These are phyloP conservation scores for Gloeophyllum trabeum DNA, from an alignment of 768 basidiomycete genomes.

Conservation along the genomic window DNA sequence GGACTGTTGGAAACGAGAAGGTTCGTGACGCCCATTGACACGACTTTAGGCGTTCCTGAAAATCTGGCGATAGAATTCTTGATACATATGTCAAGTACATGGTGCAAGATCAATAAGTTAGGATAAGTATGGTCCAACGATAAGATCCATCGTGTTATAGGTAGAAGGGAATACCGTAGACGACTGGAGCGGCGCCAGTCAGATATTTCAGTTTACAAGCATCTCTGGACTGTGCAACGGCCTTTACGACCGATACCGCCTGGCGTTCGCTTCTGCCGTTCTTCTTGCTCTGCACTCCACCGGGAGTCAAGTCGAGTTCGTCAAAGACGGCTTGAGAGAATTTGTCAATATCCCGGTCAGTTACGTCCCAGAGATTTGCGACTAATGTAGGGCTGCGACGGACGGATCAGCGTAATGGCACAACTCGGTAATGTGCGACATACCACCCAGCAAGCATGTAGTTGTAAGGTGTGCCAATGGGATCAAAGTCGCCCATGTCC, in stretches of 20 bases:
- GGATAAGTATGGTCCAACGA: no score
- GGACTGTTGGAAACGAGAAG: no score
- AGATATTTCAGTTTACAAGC: conserved; percentile 85
- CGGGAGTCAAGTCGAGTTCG: conserved; percentile 41
- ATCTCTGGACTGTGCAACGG: conserved; percentile 71
- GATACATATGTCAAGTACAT: no score
- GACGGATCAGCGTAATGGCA: background rate
- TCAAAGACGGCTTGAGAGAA: conserved; percentile 79
- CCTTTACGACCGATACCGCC: conserved; percentile 48
- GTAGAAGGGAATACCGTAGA: conserved; percentile 94
- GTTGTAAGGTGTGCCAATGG: conserved; percentile 83
- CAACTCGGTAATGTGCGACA: conserved; percentile 20
- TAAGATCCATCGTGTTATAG: conserved; percentile 21
- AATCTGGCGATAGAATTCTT: no score
- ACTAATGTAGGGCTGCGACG: conserved; percentile 65
- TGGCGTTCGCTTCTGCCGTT: conserved; percentile 9
- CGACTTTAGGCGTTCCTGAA: no score
- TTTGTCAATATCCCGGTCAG: conserved; percentile 94
- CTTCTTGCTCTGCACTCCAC: conserved; percentile 12
- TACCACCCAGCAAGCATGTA: conserved; percentile 98
- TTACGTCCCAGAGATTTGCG: conserved; percentile 97
- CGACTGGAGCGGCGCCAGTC: conserved; percentile 90
- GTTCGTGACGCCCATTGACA: no score
- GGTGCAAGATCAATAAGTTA: no score
- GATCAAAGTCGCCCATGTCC: conserved; percentile 92